These are phyloP conservation scores for Euphrasia confusa DNA, from an alignment of 257 asterid genomes.

Conservation along the genomic window DNA sequence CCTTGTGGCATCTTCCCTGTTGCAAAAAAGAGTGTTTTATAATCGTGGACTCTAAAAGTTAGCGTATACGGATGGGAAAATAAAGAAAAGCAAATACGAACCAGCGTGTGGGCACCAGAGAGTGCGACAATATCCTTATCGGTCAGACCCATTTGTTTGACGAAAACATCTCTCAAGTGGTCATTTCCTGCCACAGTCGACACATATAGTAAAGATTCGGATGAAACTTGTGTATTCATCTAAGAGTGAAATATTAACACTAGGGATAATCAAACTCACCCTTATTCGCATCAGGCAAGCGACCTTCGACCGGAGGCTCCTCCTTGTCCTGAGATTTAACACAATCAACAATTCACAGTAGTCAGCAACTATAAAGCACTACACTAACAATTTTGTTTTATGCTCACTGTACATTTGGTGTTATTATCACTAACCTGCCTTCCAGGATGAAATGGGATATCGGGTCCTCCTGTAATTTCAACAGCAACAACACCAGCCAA, in stretches of 20 bases:
- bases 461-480: slow-evolving; percentile 89
- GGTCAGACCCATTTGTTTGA: slow-evolving; percentile 76
- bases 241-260: neutral
- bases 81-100: slow-evolving; percentile 24
- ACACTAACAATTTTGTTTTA: neutral
- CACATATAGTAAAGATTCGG: neutral
- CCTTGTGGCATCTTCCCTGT: slow-evolving; percentile 89
- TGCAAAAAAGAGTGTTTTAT: neutral
- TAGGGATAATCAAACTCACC: slow-evolving; percentile 38
- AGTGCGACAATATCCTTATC: slow-evolving; percentile 80
- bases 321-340: slow-evolving; percentile 55
- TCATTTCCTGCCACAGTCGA: slow-evolving; percentile 30
- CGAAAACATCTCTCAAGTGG: slow-evolving; percentile 81
- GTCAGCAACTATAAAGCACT: neutral
- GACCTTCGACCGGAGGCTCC: slow-evolving; percentile 76
- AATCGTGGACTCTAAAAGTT: neutral
- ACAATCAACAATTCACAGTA: neutral
- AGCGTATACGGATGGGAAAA: neutral
- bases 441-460: slow-evolving; percentile 83
- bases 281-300: slow-evolving; percentile 75
- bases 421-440: slow-evolving; percentile 46
- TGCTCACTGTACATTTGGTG: neutral
- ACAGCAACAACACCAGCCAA: slow-evolving; percentile 91
- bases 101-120: slow-evolving; percentile 93
- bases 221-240: neutral